phyloP scores from a whole-genome alignment of 768 basidiomycete species.

The Macrolepiota dolichaula region DNA sequence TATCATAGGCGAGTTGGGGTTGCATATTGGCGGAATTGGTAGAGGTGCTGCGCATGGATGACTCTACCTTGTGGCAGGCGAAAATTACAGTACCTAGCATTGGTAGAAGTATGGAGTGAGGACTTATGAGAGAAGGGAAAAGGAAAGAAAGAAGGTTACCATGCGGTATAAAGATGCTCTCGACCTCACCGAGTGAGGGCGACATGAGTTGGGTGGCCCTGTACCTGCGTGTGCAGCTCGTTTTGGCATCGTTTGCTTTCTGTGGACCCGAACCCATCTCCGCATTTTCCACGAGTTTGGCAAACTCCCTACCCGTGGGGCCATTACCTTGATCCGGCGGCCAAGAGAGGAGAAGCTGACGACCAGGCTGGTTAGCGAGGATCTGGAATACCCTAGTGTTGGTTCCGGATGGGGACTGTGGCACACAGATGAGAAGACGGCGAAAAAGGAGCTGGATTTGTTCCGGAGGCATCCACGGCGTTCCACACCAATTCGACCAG shows the following conservation, averaged over 20 bases:
- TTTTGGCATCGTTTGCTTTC: constrained; percentile 70
- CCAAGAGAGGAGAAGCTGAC: constrained; percentile 68
- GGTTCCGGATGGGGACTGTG: constrained; percentile 37
- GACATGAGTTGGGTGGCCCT: constrained; percentile 67
- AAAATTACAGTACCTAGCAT: constrained; percentile 62
- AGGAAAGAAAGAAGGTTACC: constrained; percentile 44
- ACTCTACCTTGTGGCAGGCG: constrained; percentile 66
- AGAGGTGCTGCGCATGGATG: constrained; percentile 37
- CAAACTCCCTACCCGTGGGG: constrained; percentile 43
- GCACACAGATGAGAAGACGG: constrained; percentile 53
- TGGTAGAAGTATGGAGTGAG: constrained; percentile 23
- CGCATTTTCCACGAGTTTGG: constrained; percentile 65
- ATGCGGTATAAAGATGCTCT: constrained; percentile 90
- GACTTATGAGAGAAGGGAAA: constrained; percentile 22
- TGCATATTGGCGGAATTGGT: constrained; percentile 40
- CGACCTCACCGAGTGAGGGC: constrained; percentile 60
- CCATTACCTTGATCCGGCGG: constrained; percentile 60
- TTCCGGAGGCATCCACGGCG: constrained; percentile 54
- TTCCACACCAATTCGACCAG: constrained; percentile 91
- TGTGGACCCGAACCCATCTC: constrained; percentile 51
- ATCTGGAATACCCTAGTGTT: constrained; percentile 78
- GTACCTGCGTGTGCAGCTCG: constrained; percentile 82
- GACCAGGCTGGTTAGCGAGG: constrained; percentile 55
- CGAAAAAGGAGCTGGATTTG: constrained; percentile 59
- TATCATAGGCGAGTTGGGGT: constrained; percentile 37